Base-by-base conservation (phyloP, 2,329 filamentous ascomycete genomes). In the Cercospora sp. region DNA sequence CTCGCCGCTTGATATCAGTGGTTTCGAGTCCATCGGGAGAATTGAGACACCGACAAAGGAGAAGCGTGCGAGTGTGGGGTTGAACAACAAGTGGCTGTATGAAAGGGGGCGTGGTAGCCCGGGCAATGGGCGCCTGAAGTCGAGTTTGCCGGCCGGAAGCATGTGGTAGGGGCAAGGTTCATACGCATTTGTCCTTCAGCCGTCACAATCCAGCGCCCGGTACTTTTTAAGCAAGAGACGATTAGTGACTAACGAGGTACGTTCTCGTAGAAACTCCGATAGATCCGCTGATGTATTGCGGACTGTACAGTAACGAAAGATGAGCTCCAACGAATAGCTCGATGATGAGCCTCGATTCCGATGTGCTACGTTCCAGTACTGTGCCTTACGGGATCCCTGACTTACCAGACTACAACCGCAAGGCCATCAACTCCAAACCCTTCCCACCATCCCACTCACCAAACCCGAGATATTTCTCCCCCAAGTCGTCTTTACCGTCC, bases 31-130 rank as follows among this genome's bases (percentile, higher is more conserved):
- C 1, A 68, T 67, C 5, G 73, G 67, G 13, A 71, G 66, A 51
- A 45, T 68, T 9, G 63, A 63, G n/a, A 75, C 75, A 60, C 75
- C 75, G 8, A 75, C 72, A 4, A 77, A 77, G 60, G 66, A 65
- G 65, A 73, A 88, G 23, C 74, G 74, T 66, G 89, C 90, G 51
- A 93, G 88, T 72, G 88, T 96, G 63, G 89, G 89, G 0, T 77
- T 97, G 76, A 97, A 94, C 80, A 97, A 89, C 82, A 96, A 95
- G 81, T 98, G 94, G 94, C 80, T 97, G 68, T 98, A 97, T 77
- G 93, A 97, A 80, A 92, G 89, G 80, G 90, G 91, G 18, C 76
- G 74, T 83, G 89, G 77, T 78, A 88, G 77, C 81, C 85, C 72
- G 83, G 84, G 62, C 78, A 66, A 68, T 20, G 70, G 63, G 2